Evolutionary conservation across 805 yeast genomes (phyloP), one percentile per base, ranked within the genome.

Genomic region (Teunomyces funiuensis): DNA sequence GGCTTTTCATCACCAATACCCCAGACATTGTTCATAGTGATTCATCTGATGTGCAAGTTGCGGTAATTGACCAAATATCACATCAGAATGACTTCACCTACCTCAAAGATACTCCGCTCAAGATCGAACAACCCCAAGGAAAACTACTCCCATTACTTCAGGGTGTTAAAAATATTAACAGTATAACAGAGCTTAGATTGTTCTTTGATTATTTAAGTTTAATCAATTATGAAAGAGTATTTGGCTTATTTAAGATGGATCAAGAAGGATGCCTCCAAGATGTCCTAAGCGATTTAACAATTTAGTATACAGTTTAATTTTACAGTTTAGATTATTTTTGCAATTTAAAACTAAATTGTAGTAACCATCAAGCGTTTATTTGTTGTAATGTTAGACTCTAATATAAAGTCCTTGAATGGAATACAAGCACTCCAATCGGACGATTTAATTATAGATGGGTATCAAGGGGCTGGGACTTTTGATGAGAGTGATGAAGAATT

Each of bases 1-100:
- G 98, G 98, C 66, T 93, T 2, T 93, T 88, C 55, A 77, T 91
- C 8, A 73, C 82, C 19, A 88, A 85, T 51, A 80, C 78, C 13
- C 71, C 80, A 13, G 83, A 80, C 44, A 80, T 83, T 14, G 71
- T 77, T 22, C 74, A 70, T 51, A 70, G 73, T 13, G 41, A 50
- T 8, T 36, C 51, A 3, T 43, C 42, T 3, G 40, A 50, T 19
- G 47, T 40, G 10, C 43, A 51, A 8, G 47, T 57, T 9, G 71
- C 80, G 0, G 51, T 80, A 10, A 62, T 80, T 17, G 89, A 83
- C 43, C 65, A 60, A 41, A 69, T 69, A n/a, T 66, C 72, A 7
- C 47, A 49, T 11, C 56, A 56, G 17, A 63, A 65, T 7, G 70
- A 65, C 27, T 46, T 58, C 16, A 53, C 58, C 1, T 46, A 52